Evolutionary conservation across 2,329 filamentous ascomycete species (phyloP).

Genomic region (Pezicula neosporulosa): DNA sequence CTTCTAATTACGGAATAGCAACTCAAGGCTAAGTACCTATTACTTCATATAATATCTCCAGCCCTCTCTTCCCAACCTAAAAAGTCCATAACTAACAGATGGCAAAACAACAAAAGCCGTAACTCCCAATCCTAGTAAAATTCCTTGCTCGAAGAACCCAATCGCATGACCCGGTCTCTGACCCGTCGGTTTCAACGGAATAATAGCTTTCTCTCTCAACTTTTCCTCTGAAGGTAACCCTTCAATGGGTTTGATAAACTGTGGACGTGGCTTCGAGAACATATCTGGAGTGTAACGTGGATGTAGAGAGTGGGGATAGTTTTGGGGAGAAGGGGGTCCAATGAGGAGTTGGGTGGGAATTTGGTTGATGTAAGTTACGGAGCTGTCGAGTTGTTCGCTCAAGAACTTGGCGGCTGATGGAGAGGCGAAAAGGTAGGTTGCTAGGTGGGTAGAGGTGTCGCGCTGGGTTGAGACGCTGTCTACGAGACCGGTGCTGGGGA

Average conservation of each 20-base stretch:
- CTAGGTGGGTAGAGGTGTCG: constrained; percentile 31
- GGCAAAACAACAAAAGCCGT: constrained; percentile 12
- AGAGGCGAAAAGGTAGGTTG: constrained; percentile 50
- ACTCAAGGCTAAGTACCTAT: not conserved
- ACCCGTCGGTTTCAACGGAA: constrained; percentile 30
- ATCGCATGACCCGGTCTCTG: constrained; percentile 31
- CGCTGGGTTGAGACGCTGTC: constrained; percentile 43
- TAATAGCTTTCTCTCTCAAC: constrained; percentile 16
- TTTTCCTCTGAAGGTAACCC: not conserved
- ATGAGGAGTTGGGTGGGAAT: constrained; percentile 51
- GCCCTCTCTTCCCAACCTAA: not conserved
- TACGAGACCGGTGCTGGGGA: constrained; percentile 45
- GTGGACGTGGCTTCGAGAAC: constrained; percentile 42
- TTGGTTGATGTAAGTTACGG: constrained; percentile 52
- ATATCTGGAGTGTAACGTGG: constrained; percentile 38
- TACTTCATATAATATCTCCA: not conserved
- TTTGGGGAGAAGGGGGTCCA: constrained; percentile 32
- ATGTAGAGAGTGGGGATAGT: constrained; percentile 21
- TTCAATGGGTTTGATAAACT: constrained; percentile 30
- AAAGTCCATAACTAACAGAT: constrained; percentile 5
- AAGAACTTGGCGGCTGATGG: constrained; percentile 54
- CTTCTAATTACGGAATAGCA: not conserved
- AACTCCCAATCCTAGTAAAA: constrained; percentile 33
- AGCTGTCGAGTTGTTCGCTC: constrained; percentile 49
- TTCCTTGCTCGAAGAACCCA: constrained; percentile 47